phyloP scores from a whole-genome alignment of 768 basidiomycete genomes.

The Harrya chromipes region DNA sequence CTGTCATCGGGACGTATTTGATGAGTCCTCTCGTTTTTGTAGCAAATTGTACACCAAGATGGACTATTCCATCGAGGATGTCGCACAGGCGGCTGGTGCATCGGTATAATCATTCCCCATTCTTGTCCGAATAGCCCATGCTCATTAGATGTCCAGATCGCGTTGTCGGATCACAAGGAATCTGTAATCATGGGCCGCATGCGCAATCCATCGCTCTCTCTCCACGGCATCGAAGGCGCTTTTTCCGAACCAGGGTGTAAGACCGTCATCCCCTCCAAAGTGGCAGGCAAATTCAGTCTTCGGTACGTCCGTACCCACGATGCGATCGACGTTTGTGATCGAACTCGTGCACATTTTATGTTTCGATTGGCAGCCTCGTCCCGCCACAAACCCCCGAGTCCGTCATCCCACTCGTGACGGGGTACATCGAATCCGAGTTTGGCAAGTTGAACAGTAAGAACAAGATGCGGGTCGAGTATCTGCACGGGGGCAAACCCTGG shows the following conservation, averaged over 20 bases:
- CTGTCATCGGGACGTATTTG: not conserved
- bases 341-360: not conserved
- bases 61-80: conserved; percentile 69
- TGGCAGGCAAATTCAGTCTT: conserved; percentile 91
- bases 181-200: conserved; percentile 88
- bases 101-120: conserved; percentile 18
- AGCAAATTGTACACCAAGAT: conserved; percentile 71
- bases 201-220: conserved; percentile 82
- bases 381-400: conserved; percentile 82
- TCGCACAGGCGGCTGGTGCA: conserved; percentile 75
- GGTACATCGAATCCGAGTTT: conserved; percentile 76
- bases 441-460: conserved; percentile 85
- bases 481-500: conserved; percentile 91
- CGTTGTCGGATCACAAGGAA: conserved; percentile 74
- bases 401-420: conserved; percentile 66
- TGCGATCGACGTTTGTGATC: not conserved
- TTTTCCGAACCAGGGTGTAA: conserved; percentile 80
- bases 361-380: conserved; percentile 50
- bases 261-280: conserved; percentile 93
- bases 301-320: conserved; percentile 46
- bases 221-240: conserved; percentile 96
- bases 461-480: conserved; percentile 63
- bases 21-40: not conserved
- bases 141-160: conserved; percentile 38
- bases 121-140: not conserved